phyloP scores from a whole-genome alignment of 1,139 yeast species.

The Yamadazyma membranifaciens region DNA sequence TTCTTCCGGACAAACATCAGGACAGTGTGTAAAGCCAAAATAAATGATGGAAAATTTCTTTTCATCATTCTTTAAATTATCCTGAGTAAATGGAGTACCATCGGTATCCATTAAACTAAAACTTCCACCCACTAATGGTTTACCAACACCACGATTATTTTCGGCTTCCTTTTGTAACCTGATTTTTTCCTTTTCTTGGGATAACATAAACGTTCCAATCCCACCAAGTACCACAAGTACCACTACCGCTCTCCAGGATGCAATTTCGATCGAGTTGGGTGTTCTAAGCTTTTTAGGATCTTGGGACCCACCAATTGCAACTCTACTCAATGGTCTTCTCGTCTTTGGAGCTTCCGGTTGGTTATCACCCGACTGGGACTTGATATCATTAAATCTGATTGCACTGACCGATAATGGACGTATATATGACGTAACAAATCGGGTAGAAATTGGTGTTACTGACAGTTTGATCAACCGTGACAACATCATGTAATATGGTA shows the following conservation, averaged over 20 bases:
- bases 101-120: constrained; percentile 70
- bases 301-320: constrained; percentile 43
- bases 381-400: neutral
- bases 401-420: constrained; percentile 6
- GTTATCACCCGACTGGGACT: no score
- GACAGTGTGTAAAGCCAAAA: constrained; percentile 96
- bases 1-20: constrained; percentile 98
- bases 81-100: constrained; percentile 71
- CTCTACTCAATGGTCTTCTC: constrained; percentile 48
- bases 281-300: constrained; percentile 30
- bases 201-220: constrained; percentile 66
- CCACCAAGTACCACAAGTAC: constrained; percentile 69
- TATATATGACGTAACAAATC: neutral
- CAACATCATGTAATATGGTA: constrained; percentile 1
- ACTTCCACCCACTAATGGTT: constrained; percentile 91
- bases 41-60: constrained; percentile 73
- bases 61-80: constrained; percentile 52
- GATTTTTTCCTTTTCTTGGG: constrained; percentile 69
- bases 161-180: constrained; percentile 77
- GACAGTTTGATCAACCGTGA: constrained; percentile 1
- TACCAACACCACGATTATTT: constrained; percentile 83
- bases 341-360: neutral
- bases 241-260: constrained; percentile 85
- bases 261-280: constrained; percentile 56
- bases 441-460: neutral